These are phyloP conservation scores for Didymella segeticola DNA, from an alignment of 2,329 filamentous ascomycete species.

Conservation along the genomic window DNA sequence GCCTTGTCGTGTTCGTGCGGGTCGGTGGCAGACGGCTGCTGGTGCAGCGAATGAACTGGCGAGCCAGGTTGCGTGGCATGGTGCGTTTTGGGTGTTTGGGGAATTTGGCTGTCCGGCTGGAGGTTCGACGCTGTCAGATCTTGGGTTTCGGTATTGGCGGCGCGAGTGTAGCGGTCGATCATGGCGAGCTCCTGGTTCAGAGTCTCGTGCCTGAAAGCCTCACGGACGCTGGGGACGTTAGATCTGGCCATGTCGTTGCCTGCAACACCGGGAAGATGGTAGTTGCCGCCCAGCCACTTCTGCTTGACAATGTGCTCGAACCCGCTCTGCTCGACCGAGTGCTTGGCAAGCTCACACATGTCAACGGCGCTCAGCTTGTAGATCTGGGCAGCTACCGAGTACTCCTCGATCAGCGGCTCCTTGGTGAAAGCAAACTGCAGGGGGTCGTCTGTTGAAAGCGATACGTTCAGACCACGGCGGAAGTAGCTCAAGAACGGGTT, in stretches of 20 bases:
- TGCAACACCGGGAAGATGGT: conserved; percentile 75
- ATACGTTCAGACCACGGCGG: conserved; percentile 91
- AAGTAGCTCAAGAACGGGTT: conserved; percentile 98
- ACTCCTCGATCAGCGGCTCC: conserved; percentile 96
- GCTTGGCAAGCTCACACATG: conserved; percentile 98
- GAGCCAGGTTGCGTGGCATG: conserved; percentile 46
- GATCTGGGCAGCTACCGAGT: conserved; percentile 96
- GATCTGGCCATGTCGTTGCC: conserved; percentile 96
- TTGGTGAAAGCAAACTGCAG: conserved; percentile 99
- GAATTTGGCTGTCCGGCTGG: conserved; percentile 27
- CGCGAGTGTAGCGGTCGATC: conserved; percentile 58
- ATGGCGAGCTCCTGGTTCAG: conserved; percentile 82
- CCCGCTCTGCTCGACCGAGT: conserved; percentile 92
- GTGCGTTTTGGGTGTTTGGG: conserved; percentile 41
- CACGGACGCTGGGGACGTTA: conserved; percentile 91
- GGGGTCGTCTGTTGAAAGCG: conserved; percentile 93
- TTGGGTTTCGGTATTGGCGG: conserved; percentile 37
- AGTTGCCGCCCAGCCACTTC: conserved; percentile 86
- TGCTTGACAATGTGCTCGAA: conserved; percentile 90
- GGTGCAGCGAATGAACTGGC: conserved; percentile 50
- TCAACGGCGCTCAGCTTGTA: conserved; percentile 97
- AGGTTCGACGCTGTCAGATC: conserved; percentile 47
- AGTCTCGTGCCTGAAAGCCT: conserved; percentile 88
- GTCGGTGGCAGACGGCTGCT: conserved; percentile 49
- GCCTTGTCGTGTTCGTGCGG: conserved; percentile 41